Conservation (phyloP, 306 rosid species). For the Fragaria ananassa region DNA sequence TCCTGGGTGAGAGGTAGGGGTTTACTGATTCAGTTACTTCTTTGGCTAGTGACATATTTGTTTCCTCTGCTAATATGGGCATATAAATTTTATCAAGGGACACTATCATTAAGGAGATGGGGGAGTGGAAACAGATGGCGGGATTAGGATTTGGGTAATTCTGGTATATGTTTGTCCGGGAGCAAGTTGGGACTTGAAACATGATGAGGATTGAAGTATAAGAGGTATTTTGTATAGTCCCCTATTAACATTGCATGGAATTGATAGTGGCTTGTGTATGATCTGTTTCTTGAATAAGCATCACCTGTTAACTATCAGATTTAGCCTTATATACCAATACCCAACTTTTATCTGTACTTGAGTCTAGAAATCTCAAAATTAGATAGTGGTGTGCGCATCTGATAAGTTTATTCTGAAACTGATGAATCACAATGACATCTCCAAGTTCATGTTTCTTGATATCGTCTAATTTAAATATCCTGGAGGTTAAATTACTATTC, state of each 20-base stretch:
- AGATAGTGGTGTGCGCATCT: not conserved
- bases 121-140: not conserved
- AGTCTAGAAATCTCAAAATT: not conserved
- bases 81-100: not conserved
- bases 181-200: not conserved
- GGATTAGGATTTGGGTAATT: conserved; percentile 14
- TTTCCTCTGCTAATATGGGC: not conserved
- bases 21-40: not conserved
- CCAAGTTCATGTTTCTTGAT: not conserved
- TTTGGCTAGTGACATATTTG: not conserved
- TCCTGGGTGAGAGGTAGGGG: not conserved
- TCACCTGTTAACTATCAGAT: not conserved
- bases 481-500: not conserved
- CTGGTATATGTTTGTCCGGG: conserved; percentile 4
- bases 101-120: not conserved
- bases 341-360: not conserved
- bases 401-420: not conserved
- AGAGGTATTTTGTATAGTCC: not conserved
- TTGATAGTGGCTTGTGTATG: not conserved
- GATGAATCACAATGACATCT: not conserved
- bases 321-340: not conserved
- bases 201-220: not conserved
- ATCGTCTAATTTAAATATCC: not conserved
- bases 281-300: not conserved
- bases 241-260: not conserved